Evolutionary conservation across 2,329 filamentous ascomycete species (phyloP), one percentile per base, ranked within the genome.

Genomic region (Paecilomyces sp.): DNA sequence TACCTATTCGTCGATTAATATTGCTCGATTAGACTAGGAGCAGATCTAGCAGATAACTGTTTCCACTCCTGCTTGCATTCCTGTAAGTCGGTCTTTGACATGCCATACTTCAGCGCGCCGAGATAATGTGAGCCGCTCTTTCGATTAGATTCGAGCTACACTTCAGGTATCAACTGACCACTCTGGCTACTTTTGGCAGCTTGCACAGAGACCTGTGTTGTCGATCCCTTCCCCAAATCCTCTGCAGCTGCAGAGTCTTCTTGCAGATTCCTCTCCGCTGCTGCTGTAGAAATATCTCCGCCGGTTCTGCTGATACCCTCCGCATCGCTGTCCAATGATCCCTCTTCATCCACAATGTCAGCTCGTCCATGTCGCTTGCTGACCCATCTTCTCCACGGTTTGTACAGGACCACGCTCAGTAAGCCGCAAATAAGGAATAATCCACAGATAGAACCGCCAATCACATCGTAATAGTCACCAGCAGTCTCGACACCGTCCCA

Each of bases 371-470:
- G 65, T 3, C 66, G 62, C 55, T 63, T 67, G 60, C 84, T 83
- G 57, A 88, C 76, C 68, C 81, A 79, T 57, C 81, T 75, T 61
- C 91, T 83, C 92, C 93, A 97, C 0, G 90, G 90, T 64, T 83
- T 84, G 71, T 97, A 97, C 0, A 89, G 71, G 0, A 93, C 13
- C 0, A 96, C 83, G 7, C 90, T 91, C 0, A 89, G 80, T 0
- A 85, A 73, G 0, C 92, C 93, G 54, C 91, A 88, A 0, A 96
- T 73, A 0, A 96, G 75, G 66, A 97, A 97, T 0, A 90, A 80
- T 0, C 87, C 92, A 64, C 92, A 96, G 34, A 99, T 96, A 15
- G 83, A 84, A 1, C 90, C 94, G 9, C 92, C 92, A 54, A 96
- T 87, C 61, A 93, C 84, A 74, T 96, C 91, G 66, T 91, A 96